Percentiles rank a stretch among this genome's conserved stretches.
These are phyloP conservation scores for Zygoascus biomembranicola DNA, from an alignment of 805 yeast genomes.

Conservation along the genomic window DNA sequence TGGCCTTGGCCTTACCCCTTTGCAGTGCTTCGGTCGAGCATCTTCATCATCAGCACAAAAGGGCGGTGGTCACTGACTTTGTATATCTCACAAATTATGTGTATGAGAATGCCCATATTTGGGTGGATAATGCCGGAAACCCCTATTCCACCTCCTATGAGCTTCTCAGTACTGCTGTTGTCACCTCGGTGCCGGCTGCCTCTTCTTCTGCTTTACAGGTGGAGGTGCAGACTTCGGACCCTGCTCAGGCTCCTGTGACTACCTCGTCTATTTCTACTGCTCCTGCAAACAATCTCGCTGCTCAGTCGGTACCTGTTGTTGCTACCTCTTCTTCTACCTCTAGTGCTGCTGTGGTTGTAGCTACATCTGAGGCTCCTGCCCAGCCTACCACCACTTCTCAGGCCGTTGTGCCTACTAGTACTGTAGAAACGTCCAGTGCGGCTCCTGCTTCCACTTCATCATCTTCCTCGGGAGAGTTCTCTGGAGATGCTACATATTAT, in stretches of 20 bases:
- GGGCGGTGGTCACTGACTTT: conserved; percentile 14
- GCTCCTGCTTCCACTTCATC: conserved; percentile 13
- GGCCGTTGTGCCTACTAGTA: conserved; percentile 10
- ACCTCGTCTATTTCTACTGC: conserved; percentile 9
- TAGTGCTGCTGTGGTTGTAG: conserved; percentile 6
- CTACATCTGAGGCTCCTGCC: conserved; percentile 10
- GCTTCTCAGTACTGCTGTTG: conserved; percentile 5
- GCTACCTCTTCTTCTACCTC: conserved; percentile 4
- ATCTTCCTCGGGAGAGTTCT: conserved; percentile 17
- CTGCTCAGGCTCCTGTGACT: conserved; percentile 11
- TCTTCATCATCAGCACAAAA: conserved; percentile 11
- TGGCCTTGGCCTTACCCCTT: background rate
- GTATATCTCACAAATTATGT: conserved; percentile 16
- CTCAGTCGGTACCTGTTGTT: conserved; percentile 7
- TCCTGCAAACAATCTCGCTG: conserved; percentile 9
- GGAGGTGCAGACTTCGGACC: conserved; percentile 6
- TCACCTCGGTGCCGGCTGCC: conserved; percentile 1
- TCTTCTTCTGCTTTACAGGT: conserved; percentile 6
- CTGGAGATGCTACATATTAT: conserved; percentile 21
- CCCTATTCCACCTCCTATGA: conserved; percentile 17
- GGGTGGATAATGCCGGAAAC: conserved; percentile 21
- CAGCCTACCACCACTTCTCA: conserved; percentile 7
- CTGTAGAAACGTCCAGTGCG: conserved; percentile 9
- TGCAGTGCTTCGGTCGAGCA: conserved; percentile 5
- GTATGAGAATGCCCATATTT: conserved; percentile 19